phyloP scores from a whole-genome alignment of 768 basidiomycete genomes.

The Nidula microcarpa region DNA sequence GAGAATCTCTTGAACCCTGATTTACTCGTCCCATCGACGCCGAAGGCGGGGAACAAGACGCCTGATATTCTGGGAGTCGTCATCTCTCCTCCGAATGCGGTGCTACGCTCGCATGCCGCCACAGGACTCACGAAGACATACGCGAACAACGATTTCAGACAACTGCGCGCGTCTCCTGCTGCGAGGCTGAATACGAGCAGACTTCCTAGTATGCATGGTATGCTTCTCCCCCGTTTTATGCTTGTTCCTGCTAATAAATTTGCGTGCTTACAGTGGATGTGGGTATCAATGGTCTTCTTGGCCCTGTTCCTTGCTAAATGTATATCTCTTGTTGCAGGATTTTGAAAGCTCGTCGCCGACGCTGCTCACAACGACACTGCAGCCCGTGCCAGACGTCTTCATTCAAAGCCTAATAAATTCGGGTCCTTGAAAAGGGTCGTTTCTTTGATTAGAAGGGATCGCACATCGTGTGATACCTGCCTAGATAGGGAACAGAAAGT shows the following conservation, averaged over 20 bases:
- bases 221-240: slow-evolving; percentile 7
- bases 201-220: slow-evolving; percentile 80
- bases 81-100: slow-evolving; percentile 66
- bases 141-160: slow-evolving; percentile 75
- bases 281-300: slow-evolving; percentile 30
- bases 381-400: not conserved
- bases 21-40: slow-evolving; percentile 46
- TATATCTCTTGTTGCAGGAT: not conserved
- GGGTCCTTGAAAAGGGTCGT: too few relatives aligned
- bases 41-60: slow-evolving; percentile 44
- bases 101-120: slow-evolving; percentile 67
- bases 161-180: slow-evolving; percentile 62
- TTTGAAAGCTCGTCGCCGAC: slow-evolving; percentile 1
- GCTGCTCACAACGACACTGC: not conserved
- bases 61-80: slow-evolving; percentile 62
- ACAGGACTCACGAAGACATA: slow-evolving; percentile 85
- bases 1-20: slow-evolving; percentile 43
- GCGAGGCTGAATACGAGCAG: slow-evolving; percentile 82
- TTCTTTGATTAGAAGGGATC: too few relatives aligned
- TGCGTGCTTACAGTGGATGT: slow-evolving; percentile 30
- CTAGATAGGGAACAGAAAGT: too few relatives aligned
- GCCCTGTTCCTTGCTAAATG: slow-evolving; percentile 11
- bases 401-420: not conserved
- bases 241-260: not conserved
- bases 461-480: too few relatives aligned